phyloP scores from a whole-genome alignment of 331 rosid genomes.

The Prunus yedoensis region DNA sequence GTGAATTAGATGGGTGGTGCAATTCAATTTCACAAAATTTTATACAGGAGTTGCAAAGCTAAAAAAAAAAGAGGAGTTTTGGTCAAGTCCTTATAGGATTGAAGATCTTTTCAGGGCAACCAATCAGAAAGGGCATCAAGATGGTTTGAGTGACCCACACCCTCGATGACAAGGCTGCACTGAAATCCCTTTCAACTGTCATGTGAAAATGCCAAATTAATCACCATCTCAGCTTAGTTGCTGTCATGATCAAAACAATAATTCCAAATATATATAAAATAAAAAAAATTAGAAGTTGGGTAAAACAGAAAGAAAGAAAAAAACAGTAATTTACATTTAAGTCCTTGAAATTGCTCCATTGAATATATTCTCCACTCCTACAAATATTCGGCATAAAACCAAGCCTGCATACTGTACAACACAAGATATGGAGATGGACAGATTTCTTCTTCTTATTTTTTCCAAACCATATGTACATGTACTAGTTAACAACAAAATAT shows the following conservation, averaged over 20 bases:
- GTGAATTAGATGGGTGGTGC: not conserved
- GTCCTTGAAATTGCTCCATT: conserved; percentile 2
- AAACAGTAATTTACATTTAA: not conserved
- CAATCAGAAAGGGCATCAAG: not conserved
- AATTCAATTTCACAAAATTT: not conserved
- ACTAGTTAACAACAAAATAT: not conserved
- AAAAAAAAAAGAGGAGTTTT: no score
- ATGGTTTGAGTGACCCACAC: no score
- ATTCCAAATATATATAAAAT: not conserved
- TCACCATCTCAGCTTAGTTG: not conserved
- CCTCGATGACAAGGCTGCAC: not conserved
- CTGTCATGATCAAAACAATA: not conserved
- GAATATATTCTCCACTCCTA: conserved; percentile 22
- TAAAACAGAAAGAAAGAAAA: not conserved
- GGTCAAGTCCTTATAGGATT: not conserved
- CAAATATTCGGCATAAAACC: not conserved
- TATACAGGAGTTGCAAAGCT: no score
- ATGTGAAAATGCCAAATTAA: not conserved
- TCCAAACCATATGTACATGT: conserved; percentile 1
- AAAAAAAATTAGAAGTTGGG: not conserved
- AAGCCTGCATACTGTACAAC: conserved; percentile 14
- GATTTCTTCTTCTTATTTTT: not conserved
- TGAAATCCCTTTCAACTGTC: not conserved
- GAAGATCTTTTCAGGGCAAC: not conserved
- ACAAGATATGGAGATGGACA: conserved; percentile 9